Evolutionary conservation across 169 alveolate species (phyloP).

Genomic region (Eimeria praecox): DNA sequence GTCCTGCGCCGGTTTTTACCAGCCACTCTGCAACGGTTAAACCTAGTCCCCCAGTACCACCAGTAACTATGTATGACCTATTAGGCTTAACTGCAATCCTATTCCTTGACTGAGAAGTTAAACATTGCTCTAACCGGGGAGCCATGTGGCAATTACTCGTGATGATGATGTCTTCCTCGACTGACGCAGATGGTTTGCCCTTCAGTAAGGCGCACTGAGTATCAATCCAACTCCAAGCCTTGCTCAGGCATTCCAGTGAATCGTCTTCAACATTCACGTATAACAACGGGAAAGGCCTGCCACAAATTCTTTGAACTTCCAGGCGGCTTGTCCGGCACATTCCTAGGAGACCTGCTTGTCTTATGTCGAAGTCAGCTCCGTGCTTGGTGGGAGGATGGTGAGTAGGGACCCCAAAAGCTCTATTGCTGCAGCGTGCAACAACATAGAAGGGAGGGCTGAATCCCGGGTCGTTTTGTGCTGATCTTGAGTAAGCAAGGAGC

Average conservation of each 20-base stretch:
- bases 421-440: constrained; percentile 6
- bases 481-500: constrained; percentile 16
- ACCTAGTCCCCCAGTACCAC: constrained; percentile 87
- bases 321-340: constrained; percentile 87
- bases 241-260: background rate
- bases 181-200: background rate
- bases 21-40: constrained; percentile 84
- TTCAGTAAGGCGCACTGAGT: background rate
- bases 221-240: constrained; percentile 38
- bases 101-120: background rate
- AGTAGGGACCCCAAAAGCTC: constrained; percentile 16
- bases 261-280: constrained; percentile 46
- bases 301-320: constrained; percentile 74
- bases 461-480: constrained; percentile 11
- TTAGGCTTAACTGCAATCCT: background rate
- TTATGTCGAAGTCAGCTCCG: background rate
- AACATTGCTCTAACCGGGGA: constrained; percentile 29
- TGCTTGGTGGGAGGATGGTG: background rate
- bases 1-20: constrained; percentile 82
- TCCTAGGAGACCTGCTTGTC: constrained; percentile 87
- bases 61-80: constrained; percentile 80
- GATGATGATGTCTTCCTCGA: constrained; percentile 50
- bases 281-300: background rate
- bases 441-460: constrained; percentile 48
- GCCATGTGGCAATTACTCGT: background rate